Percentiles rank a stretch among this genome's conserved stretches.
These are phyloP conservation scores for Penicillium malachiteum DNA, from an alignment of 495 filamentous ascomycete genomes.

Conservation along the genomic window DNA sequence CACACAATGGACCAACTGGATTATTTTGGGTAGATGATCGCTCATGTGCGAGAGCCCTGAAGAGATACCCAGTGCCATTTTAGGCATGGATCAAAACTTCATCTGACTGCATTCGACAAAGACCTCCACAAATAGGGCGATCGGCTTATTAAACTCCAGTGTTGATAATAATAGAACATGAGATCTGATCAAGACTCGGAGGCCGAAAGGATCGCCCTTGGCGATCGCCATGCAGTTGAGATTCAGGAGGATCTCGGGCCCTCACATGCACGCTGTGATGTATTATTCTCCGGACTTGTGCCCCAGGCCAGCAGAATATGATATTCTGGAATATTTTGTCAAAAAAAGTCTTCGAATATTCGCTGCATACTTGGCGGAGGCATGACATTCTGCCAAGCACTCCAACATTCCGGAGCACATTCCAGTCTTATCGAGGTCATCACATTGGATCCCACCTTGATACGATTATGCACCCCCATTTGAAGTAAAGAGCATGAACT, in stretches of 20 bases:
- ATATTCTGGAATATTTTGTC: slow-evolving; percentile 13
- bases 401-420: slow-evolving; percentile 28
- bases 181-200: slow-evolving; percentile 1
- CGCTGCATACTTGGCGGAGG: slow-evolving; percentile 35
- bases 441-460: slow-evolving; percentile 10
- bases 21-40: not conserved
- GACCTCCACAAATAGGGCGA: not conserved
- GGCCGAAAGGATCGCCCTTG: slow-evolving; percentile 5
- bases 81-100: not conserved
- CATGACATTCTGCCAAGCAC: slow-evolving; percentile 38
- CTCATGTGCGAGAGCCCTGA: not conserved
- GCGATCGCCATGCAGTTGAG: not conserved
- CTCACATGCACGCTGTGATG: slow-evolving; percentile 12
- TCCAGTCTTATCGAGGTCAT: slow-evolving; percentile 17
- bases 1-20: no score
- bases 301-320: not conserved
- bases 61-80: not conserved
- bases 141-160: slow-evolving; percentile 2
- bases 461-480: no score
- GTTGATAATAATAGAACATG: slow-evolving; percentile 27
- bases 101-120: slow-evolving; percentile 18
- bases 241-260: slow-evolving; percentile 14
- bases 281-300: slow-evolving; percentile 4
- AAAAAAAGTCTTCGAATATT: slow-evolving; percentile 23
- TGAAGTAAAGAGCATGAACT: not conserved